Evolutionary conservation across 768 basidiomycete genomes (phyloP), one percentile per base, ranked within the genome.

Genomic region (Mycena rosella): DNA sequence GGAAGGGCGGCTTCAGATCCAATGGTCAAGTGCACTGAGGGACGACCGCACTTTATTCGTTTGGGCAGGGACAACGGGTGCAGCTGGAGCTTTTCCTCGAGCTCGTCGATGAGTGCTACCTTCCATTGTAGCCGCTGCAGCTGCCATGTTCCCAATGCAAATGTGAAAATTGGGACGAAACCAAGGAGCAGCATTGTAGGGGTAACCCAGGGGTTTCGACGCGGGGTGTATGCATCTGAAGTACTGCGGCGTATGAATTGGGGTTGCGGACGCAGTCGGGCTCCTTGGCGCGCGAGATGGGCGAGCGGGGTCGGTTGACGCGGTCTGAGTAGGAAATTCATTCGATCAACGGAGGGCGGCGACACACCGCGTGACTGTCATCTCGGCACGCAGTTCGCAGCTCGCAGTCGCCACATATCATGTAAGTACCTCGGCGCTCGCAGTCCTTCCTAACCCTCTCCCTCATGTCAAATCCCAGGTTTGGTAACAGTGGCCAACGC

Each of bases 41-140:
- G 56, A 57, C 22, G 60, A 81, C 86, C 70, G 74, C 77, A 98
- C 97, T 99, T 96, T 80, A 99, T 90, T 79, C 88, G 88, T 51
- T 85, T 86, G 2, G 98, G 98, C 30, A 99, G 81, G 27, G 83
- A 74, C 62, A 99, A 87, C 0, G 97, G 92, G 34, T 87, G 88
- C 18, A 92, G 84, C 68, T 91, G 86, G 38, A 99, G 81, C 79
- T 98, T 97, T 78, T 94, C 90, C 76, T 98, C 93, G 38, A 99
- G 84, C 74, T 98, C 94, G 71, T 98, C 94, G 68, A 99, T 98
- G 56, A 99, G 85, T 58, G 89, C 88, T 49, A 97, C 83, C 80
- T 99, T 99, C 98, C 98, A 99, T 77, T 94, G 88, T 32, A 99
- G 86, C 53, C 98, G 89, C 73, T 94, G 88, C 34, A 99, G 82